Evolutionary conservation across 139 green algal species (phyloP), one percentile per base, ranked within the genome.

Genomic region (Chlamydomonas schloesseri): DNA sequence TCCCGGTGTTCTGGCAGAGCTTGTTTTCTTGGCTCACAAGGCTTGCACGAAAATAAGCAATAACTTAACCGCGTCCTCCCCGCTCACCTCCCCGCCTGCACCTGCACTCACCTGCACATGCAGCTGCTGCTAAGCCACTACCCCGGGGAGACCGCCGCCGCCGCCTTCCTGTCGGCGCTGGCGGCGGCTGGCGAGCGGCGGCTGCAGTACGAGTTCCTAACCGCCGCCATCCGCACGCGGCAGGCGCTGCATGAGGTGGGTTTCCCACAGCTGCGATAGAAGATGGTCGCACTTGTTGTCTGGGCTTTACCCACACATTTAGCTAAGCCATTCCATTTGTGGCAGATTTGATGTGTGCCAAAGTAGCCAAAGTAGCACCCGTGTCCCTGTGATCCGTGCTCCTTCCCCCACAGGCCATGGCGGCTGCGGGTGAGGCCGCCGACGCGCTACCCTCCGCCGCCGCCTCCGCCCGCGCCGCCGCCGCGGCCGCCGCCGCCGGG

Each of bases 121-220:
- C 84, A 84, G 84, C 42, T 72, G 34, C 79, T 85, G 9, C 47
- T 85, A 67, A 31, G 65, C 23, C 64, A 85, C 68, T 85, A 77
- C 79, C 64, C 64, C 1, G 79, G 79, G 5, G 79, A 85, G 68
- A 15, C 47, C 67, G 65, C 68, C 29, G 79, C 79, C n/a, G 69
- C 70, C 23, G 70, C 88, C 14, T 60, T 89, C 42, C 68, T 91
- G 62, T 29, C 69, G 42, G 72, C 57, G 9, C 73, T 90, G 37
- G 68, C 33, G 42, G 42, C 42, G 42, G 42, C 42, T 24, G 42
- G 47, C 31, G 8, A 73, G 29, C 84, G 87, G 28, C 69, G 69
- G 26, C 84, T 90, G 77, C 90, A 93, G 81, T 93, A 90, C 71
- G 65, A 57, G 0, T 93, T 90, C 74, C 81, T 93, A 21, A 50